A percentile compares a stretch with the other conserved stretches of the same genome.
Conservation (phyloP, 805 yeast genomes). For the Cyberlindnera galapagoensis region DNA sequence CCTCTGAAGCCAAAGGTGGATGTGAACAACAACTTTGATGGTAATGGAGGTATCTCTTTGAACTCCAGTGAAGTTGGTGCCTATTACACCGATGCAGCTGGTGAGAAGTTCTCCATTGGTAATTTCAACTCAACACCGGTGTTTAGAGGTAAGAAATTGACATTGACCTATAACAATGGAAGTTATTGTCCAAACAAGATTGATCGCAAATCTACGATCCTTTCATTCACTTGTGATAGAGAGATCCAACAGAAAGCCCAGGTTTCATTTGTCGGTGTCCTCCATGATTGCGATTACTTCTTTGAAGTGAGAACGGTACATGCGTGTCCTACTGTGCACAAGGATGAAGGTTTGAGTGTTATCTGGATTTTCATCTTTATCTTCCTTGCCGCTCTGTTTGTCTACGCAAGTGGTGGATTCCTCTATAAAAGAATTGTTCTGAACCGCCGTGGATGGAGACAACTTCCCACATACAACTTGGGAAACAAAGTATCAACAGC, state of each 20-base stretch:
- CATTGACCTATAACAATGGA: conserved; percentile 67
- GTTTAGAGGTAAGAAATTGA: conserved; percentile 65
- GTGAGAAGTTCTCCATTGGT: conserved; percentile 51
- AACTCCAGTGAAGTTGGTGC: conserved; percentile 49
- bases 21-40: conserved; percentile 23
- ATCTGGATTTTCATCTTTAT: conserved; percentile 60
- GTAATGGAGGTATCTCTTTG: conserved; percentile 6
- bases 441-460: conserved; percentile 31
- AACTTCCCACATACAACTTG: conserved; percentile 24
- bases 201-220: conserved; percentile 53
- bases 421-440: conserved; percentile 30
- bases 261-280: conserved; percentile 61
- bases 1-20: conserved; percentile 31
- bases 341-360: conserved; percentile 56
- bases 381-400: conserved; percentile 33
- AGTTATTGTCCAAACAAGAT: conserved; percentile 51
- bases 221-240: conserved; percentile 74
- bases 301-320: conserved; percentile 81
- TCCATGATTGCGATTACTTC: conserved; percentile 73
- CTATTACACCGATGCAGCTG: conserved; percentile 41
- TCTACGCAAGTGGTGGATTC: conserved; percentile 37
- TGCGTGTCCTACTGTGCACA: conserved; percentile 79
- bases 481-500: conserved; percentile 22
- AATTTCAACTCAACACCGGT: conserved; percentile 52
- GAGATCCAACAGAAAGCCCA: conserved; percentile 61